These are phyloP conservation scores for Starmerella tilneyi DNA, from an alignment of 805 yeast species.

Conservation along the genomic window DNA sequence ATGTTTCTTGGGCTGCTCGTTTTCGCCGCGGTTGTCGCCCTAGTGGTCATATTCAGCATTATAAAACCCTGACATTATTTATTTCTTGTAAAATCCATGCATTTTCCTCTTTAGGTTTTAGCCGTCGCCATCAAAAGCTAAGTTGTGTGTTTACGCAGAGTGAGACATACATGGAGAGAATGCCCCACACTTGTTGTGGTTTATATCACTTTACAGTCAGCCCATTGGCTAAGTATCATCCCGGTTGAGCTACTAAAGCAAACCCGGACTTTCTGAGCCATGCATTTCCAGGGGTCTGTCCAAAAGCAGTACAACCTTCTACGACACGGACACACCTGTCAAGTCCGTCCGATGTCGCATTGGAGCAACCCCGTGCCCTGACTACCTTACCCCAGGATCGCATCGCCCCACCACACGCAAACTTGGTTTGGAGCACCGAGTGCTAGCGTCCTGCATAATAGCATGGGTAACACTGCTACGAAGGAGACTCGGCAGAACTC, in stretches of 20 bases:
- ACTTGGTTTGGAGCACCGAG: neutral
- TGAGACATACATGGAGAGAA: no score
- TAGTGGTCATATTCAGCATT: constrained; percentile 41
- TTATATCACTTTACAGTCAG: no score
- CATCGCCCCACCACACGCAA: neutral
- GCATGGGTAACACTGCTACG: constrained; percentile 29
- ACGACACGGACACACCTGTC: neutral
- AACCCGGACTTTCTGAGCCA: no score
- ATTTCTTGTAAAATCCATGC: no score
- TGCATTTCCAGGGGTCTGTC: no score
- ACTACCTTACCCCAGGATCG: neutral
- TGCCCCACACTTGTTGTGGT: no score
- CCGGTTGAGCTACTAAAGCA: no score
- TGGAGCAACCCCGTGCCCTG: constrained; percentile 7
- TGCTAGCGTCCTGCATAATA: neutral
- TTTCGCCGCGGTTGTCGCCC: constrained; percentile 36
- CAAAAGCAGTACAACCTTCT: no score
- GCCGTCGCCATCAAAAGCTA: no score
- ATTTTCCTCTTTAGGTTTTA: no score
- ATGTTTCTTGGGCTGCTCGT: constrained; percentile 30
- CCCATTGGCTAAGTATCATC: no score
- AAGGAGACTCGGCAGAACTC: constrained; percentile 23
- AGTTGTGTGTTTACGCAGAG: no score
- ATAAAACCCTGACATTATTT: constrained; percentile 11
- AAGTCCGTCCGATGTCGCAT: constrained; percentile 5